Base-by-base conservation (phyloP, 2,329 filamentous ascomycete genomes). In the Cercospora zeae-maydis region DNA sequence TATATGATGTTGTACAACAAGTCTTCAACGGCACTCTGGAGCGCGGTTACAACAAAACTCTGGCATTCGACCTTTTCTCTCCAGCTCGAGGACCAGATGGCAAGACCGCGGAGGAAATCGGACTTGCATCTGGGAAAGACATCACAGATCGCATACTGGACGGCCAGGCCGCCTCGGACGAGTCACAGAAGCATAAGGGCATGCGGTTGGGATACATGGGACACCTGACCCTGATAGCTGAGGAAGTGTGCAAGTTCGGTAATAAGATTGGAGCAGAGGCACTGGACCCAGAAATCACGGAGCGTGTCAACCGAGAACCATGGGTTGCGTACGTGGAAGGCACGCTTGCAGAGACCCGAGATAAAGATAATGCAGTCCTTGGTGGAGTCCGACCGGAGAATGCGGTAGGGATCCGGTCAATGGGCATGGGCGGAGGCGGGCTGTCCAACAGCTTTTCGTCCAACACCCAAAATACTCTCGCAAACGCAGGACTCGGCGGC, bases 21-120 rank as follows among this genome's bases (percentile, higher is more conserved):
- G 95, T 99, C 0, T 98, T 99, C 77, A 99, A 99, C 74, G 95
- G 95, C 8, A 92, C 92, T 0, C 96, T 99, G 90, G 93, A 98
- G 70, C 89, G 92, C 64, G 93, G 95, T 30, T 97, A 89, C 79
- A 99, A 99, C 77, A 88, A 91, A 10, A 88, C 87, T 53, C 81
- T 99, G 57, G 93, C 95, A 11, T 89, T 97, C 63, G 93, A 96
- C 69, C 86, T 99, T 19, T 99, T 99, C 72, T 65, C 63, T 21
- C 52, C 68, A 19, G 64, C 70, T 21, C 59, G 64, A 53, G 47
- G 59, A 14, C 66, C 68, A 34, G 66, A 67, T 31, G 65, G 68
- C 27, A 60, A 71, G 52, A 55, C 62, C 6, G 27, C 65, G 16
- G 66, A 72, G 16, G 62, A 61, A 21, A 56, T 72, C 13, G 72